phyloP scores from a whole-genome alignment of 352 stramenopile species.

The Globisporangium takayamanum region DNA sequence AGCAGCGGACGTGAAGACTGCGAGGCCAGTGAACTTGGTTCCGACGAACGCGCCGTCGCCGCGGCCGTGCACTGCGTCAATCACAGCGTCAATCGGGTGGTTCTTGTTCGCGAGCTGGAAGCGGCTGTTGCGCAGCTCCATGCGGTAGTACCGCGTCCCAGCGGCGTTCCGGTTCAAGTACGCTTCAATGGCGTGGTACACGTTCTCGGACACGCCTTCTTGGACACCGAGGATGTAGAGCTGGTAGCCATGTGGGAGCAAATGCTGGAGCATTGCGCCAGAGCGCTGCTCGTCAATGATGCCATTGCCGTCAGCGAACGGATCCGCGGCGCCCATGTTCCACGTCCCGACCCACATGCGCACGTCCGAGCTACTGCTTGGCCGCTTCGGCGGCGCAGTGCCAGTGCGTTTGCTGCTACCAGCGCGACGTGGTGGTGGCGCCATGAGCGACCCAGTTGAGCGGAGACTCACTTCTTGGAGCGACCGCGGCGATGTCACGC shows the following conservation, averaged over 20 bases:
- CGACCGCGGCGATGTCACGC: slow-evolving; percentile 55
- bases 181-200: slow-evolving; percentile 74
- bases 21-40: slow-evolving; percentile 83
- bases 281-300: slow-evolving; percentile 76
- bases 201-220: slow-evolving; percentile 79
- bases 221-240: slow-evolving; percentile 85
- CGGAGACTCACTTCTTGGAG: slow-evolving; percentile 53
- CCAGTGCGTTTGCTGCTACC: slow-evolving; percentile 6
- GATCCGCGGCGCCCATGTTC: slow-evolving; percentile 83
- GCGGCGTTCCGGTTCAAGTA: slow-evolving; percentile 71
- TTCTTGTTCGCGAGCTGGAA: slow-evolving; percentile 65
- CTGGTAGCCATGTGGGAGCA: slow-evolving; percentile 76
- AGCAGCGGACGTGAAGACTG: slow-evolving; percentile 57
- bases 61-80: slow-evolving; percentile 74
- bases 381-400: slow-evolving; percentile 19
- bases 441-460: slow-evolving; percentile 31
- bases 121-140: slow-evolving; percentile 73
- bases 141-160: slow-evolving; percentile 52
- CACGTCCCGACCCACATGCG: slow-evolving; percentile 81
- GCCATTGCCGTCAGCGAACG: slow-evolving; percentile 60
- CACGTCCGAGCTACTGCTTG: slow-evolving; percentile 36
- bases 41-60: slow-evolving; percentile 78
- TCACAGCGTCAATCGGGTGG: slow-evolving; percentile 52
- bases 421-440: slow-evolving; percentile 8
- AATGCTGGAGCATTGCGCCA: slow-evolving; percentile 61